Conservation (phyloP, 2,329 filamentous ascomycete genomes). For the Cladosporium austrohemisphaericum region DNA sequence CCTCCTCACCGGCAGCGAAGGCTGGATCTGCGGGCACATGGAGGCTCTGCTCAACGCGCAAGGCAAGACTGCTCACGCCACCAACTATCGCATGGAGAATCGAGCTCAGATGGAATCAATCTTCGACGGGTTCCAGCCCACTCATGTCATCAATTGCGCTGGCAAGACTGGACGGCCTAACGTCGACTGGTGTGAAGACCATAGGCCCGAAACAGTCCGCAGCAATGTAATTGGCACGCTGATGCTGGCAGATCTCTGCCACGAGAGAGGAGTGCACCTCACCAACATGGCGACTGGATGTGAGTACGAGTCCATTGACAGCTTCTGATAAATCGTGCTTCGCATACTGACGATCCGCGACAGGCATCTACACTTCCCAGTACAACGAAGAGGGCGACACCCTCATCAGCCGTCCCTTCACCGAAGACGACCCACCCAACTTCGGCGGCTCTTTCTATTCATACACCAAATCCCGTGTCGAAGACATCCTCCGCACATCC, state of each 20-base stretch:
- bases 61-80: constrained; percentile 59
- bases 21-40: constrained; percentile 62
- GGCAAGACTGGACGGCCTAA: constrained; percentile 65
- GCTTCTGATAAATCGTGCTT: no score
- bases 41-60: constrained; percentile 55
- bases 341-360: background rate
- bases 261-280: constrained; percentile 55
- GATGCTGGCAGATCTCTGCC: constrained; percentile 61
- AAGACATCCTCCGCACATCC: constrained; percentile 60
- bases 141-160: constrained; percentile 64
- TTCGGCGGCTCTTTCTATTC: constrained; percentile 67
- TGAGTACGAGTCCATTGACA: no score
- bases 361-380: constrained; percentile 27
- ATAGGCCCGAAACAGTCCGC: constrained; percentile 64
- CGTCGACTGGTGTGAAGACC: constrained; percentile 68
- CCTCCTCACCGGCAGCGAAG: constrained; percentile 62
- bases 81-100: constrained; percentile 63
- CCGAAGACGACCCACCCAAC: constrained; percentile 61
- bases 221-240: constrained; percentile 65
- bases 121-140: constrained; percentile 58
- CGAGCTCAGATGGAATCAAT: constrained; percentile 54
- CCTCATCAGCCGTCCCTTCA: constrained; percentile 57
- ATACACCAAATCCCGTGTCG: constrained; percentile 62
- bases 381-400: constrained; percentile 48
- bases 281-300: constrained; percentile 67